Conservation (phyloP, 1,139 yeast species). For the Yamadazyma epiphylla region DNA sequence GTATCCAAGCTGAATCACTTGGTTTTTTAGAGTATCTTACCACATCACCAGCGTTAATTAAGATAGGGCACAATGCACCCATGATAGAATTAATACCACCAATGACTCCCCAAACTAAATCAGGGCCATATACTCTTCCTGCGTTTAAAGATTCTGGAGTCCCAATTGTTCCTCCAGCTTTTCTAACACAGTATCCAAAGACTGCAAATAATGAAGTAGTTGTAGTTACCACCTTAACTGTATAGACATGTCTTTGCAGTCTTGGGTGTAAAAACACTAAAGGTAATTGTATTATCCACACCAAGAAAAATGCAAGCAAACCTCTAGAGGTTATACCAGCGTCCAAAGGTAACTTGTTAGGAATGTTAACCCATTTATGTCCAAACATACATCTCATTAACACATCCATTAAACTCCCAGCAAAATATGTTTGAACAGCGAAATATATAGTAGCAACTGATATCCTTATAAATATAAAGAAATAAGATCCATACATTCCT, state of each 20-base stretch:
- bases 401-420: slow-evolving; percentile 7
- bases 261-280: slow-evolving; percentile 9
- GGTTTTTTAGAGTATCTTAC: slow-evolving; percentile 10
- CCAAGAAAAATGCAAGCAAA: slow-evolving; percentile 7
- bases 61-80: slow-evolving; percentile 12
- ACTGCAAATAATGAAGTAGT: slow-evolving; percentile 8
- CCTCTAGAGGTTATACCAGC: slow-evolving; percentile 8
- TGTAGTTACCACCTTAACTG: slow-evolving; percentile 8
- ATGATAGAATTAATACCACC: slow-evolving; percentile 10
- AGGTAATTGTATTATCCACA: slow-evolving; percentile 9
- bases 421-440: slow-evolving; percentile 10
- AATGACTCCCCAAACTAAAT: slow-evolving; percentile 10
- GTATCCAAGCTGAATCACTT: slow-evolving; percentile 11
- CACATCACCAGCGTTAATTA: slow-evolving; percentile 11
- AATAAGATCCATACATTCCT: slow-evolving; percentile 10
- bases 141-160: slow-evolving; percentile 9
- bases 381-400: slow-evolving; percentile 10
- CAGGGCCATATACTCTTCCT: slow-evolving; percentile 7
- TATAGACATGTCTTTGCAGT: slow-evolving; percentile 7
- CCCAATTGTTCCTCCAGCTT: slow-evolving; percentile 12
- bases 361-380: slow-evolving; percentile 7
- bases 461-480: slow-evolving; percentile 9
- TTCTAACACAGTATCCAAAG: slow-evolving; percentile 10
- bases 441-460: slow-evolving; percentile 10
- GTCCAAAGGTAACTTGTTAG: slow-evolving; percentile 4